Percentiles rank a stretch among this genome's conserved stretches.
Conservation (phyloP, 768 basidiomycete genomes). For the Agaricus bisporus region DNA sequence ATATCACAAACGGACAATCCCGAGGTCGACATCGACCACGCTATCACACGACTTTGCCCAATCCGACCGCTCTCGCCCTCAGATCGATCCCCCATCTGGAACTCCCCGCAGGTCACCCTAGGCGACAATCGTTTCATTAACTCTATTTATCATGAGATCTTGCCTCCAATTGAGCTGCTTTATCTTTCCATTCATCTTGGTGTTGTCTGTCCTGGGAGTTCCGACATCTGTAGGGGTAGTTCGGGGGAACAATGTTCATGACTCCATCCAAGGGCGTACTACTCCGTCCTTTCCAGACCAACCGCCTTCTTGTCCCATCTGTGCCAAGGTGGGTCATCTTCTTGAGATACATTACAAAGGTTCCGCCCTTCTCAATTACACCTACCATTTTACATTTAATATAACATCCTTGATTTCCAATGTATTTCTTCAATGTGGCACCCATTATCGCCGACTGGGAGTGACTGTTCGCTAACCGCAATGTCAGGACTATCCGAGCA, state of each 20-base stretch:
- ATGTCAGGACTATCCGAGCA: slow-evolving; percentile 39
- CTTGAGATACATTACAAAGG: not conserved
- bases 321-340: slow-evolving; percentile 32
- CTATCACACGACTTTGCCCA: too few relatives aligned
- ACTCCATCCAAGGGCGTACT: slow-evolving; percentile 18
- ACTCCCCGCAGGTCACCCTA: not conserved
- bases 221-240: not conserved
- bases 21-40: too few relatives aligned
- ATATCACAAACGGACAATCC: too few relatives aligned
- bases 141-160: slow-evolving; percentile 2
- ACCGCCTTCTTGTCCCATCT: slow-evolving; percentile 56
- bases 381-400: not conserved
- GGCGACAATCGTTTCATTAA: not conserved
- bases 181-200: not conserved
- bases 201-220: not conserved
- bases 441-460: too few relatives aligned
- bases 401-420: too few relatives aligned
- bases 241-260: not conserved
- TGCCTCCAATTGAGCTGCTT: not conserved
- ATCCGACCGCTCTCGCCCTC: too few relatives aligned
- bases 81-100: not conserved
- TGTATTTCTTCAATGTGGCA: not conserved
- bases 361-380: not conserved
- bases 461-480: not conserved
- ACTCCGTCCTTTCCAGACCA: slow-evolving; percentile 46